Percentiles rank a stretch among this genome's conserved stretches.
These are phyloP conservation scores for Elongisporangium senticosum DNA, from an alignment of 352 stramenopile species.

Conservation along the genomic window DNA sequence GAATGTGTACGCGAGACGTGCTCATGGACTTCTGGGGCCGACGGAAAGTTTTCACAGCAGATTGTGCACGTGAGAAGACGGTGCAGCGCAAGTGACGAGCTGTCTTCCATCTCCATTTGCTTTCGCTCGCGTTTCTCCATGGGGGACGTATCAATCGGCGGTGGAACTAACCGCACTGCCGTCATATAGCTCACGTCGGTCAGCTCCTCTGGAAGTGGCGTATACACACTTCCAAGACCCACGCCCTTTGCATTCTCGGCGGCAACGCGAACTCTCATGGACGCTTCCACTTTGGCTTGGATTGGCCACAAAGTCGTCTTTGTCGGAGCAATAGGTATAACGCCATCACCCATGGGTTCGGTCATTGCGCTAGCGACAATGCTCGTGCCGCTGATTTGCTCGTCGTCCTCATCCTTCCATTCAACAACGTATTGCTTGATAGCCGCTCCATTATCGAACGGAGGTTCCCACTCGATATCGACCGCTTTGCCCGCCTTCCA, in stretches of 20 bases:
- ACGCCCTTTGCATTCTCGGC: slow-evolving; percentile 60
- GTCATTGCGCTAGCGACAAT: slow-evolving; percentile 10
- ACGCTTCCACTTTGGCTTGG: slow-evolving; percentile 25
- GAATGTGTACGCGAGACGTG: slow-evolving; percentile 53
- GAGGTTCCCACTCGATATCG: slow-evolving; percentile 63
- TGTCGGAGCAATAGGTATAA: slow-evolving; percentile 12
- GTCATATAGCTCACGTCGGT: slow-evolving; percentile 54
- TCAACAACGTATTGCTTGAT: slow-evolving; percentile 70
- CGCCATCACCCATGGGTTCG: slow-evolving; percentile 3
- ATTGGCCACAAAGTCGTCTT: slow-evolving; percentile 72
- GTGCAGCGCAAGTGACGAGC: slow-evolving; percentile 8
- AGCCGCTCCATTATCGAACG: slow-evolving; percentile 46
- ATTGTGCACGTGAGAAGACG: slow-evolving; percentile 50
- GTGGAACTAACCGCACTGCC: slow-evolving; percentile 31
- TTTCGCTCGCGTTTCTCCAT: slow-evolving; percentile 30
- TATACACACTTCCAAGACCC: slow-evolving; percentile 51
- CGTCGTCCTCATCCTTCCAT: slow-evolving; percentile 51
- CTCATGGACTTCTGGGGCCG: slow-evolving; percentile 31
- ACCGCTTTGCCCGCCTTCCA: slow-evolving; percentile 69
- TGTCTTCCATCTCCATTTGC: slow-evolving; percentile 42
- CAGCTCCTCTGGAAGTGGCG: slow-evolving; percentile 38
- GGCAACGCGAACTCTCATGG: slow-evolving; percentile 45
- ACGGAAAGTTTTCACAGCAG: slow-evolving; percentile 19
- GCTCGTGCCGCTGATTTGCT: slow-evolving; percentile 13
- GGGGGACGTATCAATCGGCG: slow-evolving; percentile 33